Conservation (phyloP, 352 stramenopile species). For the Phytophthora hibernalis region DNA sequence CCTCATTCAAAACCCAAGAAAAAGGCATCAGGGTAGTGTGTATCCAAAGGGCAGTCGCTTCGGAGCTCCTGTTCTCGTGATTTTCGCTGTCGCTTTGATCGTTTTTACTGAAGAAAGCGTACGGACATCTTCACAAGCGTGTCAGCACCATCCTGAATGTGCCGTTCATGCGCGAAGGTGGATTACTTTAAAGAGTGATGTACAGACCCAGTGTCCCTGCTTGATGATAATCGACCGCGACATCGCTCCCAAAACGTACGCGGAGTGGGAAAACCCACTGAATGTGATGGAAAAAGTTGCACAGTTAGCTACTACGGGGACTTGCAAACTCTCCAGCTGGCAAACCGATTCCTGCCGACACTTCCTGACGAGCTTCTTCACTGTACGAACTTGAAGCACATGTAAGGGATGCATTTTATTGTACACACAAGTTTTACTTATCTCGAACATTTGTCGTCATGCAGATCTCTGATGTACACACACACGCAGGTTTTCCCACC, state of each 20-base stretch:
- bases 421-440: too few species aligned
- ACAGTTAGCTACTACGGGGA: conserved; percentile 16
- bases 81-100: conserved; percentile 10
- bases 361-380: conserved; percentile 20
- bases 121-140: neutral
- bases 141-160: conserved; percentile 1
- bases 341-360: conserved; percentile 17
- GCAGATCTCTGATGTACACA: conserved; percentile 41
- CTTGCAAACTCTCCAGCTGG: conserved; percentile 18
- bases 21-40: neutral
- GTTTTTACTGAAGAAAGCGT: conserved; percentile 17
- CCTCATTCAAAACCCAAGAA: neutral
- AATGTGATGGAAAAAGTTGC: conserved; percentile 25
- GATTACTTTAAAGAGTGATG: conserved; percentile 7
- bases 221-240: conserved; percentile 29
- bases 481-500: conserved; percentile 31
- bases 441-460: conserved; percentile 4
- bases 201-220: conserved; percentile 24
- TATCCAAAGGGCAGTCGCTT: conserved; percentile 24
- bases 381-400: conserved; percentile 2
- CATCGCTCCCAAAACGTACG: conserved; percentile 8
- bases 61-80: conserved; percentile 9
- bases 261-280: conserved; percentile 8
- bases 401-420: neutral
- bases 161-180: conserved; percentile 12